Conservation (phyloP, 148 eudicot genomes). For the Chenopodium suecicum region DNA sequence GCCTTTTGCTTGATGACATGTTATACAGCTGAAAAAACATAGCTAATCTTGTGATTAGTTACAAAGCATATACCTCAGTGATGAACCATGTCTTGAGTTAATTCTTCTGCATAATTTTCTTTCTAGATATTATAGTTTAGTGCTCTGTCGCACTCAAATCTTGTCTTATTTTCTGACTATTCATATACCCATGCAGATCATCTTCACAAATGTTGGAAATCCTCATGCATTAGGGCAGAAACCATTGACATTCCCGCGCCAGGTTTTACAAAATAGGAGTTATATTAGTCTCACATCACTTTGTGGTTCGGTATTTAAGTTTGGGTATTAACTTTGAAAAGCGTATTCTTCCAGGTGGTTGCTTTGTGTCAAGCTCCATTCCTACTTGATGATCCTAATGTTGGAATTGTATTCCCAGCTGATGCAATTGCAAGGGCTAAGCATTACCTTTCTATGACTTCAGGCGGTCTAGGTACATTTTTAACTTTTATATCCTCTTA, state of each 20-base stretch:
- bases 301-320: conserved; percentile 4
- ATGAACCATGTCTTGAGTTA: neutral
- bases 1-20: neutral
- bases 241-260: conserved; percentile 95
- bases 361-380: conserved; percentile 99
- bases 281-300: neutral
- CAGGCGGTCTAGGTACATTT: conserved; percentile 87
- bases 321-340: conserved; percentile 13
- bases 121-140: neutral
- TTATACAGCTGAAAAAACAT: neutral
- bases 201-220: conserved; percentile 97
- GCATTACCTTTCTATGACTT: conserved; percentile 72
- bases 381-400: conserved; percentile 97
- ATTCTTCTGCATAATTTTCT: neutral
- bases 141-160: neutral
- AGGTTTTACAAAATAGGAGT: conserved; percentile 42
- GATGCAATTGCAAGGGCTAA: conserved; percentile 97
- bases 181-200: conserved; percentile 54
- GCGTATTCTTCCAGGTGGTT: conserved; percentile 60
- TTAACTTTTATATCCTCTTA: neutral
- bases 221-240: conserved; percentile 99
- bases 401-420: conserved; percentile 87
- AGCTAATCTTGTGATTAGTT: neutral
- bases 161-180: conserved; percentile 11
- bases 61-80: neutral